These are phyloP conservation scores for Silene uniflora DNA, from an alignment of 148 eudicot species.

Conservation along the genomic window DNA sequence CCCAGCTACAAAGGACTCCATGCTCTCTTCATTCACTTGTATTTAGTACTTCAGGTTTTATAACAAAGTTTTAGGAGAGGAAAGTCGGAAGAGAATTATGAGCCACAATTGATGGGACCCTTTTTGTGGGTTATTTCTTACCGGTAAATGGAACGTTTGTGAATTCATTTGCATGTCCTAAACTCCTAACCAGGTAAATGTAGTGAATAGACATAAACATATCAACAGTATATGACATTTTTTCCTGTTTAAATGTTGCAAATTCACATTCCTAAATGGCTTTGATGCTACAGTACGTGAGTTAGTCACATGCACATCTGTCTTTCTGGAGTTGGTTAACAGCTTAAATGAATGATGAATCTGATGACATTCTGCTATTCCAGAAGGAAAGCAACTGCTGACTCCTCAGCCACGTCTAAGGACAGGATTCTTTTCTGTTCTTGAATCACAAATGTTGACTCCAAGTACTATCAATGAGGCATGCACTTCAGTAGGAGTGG, in stretches of 20 bases:
- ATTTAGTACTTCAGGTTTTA: neutral
- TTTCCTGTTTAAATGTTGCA: neutral
- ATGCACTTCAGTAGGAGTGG: conserved; percentile 88
- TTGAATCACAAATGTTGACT: conserved; percentile 50
- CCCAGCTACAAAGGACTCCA: neutral
- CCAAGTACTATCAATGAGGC: conserved; percentile 73
- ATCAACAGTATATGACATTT: neutral
- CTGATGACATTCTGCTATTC: conserved; percentile 10
- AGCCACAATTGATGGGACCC: neutral
- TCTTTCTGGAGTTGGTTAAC: neutral
- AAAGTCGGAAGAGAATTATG: neutral
- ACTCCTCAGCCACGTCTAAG: conserved; percentile 98
- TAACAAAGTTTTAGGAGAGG: neutral
- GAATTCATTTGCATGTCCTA: neutral
- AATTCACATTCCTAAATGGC: neutral
- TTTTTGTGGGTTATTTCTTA: neutral
- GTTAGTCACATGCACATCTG: conserved; percentile 2
- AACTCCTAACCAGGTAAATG: neutral
- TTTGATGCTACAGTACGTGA: neutral
- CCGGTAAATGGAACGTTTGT: no score
- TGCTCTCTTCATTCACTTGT: neutral
- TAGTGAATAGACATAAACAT: neutral
- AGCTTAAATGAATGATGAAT: conserved; percentile 2
- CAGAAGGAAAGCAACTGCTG: conserved; percentile 75
- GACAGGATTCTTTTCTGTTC: conserved; percentile 90